Evolutionary conservation across 495 filamentous ascomycete species (phyloP), one percentile per base, ranked within the genome.

Genomic region (Echria macrotheca): DNA sequence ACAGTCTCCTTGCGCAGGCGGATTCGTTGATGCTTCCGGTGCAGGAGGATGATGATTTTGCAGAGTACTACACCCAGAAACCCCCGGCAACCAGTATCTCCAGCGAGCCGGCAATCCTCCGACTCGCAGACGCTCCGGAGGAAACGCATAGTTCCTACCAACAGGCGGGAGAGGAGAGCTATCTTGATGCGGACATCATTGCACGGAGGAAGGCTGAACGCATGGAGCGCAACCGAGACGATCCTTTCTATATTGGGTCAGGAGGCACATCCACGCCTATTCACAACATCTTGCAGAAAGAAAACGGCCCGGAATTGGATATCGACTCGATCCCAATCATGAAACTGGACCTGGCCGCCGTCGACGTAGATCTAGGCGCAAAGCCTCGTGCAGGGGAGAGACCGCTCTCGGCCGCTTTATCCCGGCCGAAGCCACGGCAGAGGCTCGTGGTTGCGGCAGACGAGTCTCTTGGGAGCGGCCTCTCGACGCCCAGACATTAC

Each of bases 301-400:
- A 79, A 24, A 85, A 88, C 55, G 83, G 82, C 2, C 81, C 83
- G 6, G 84, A 81, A 23, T 67, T 96, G 12, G 93, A 98, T 61
- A 77, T 98, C 41, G 93, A 98, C 62, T 78, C 86, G 11, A 98
- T 98, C 51, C 93, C 93, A 1, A 91, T 97, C 52, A 89, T 98
- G 77, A 82, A 94, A 55, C 78, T 98, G 19, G 81, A 91, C 57
- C 71, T 95, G 19, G 80, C 79, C 2, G 77, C 75, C 42, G 37
- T 68, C 12, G 54, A 60, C 41, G 36, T 61, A 17, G 61, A 56
- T 25, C 45, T 59, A 50, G 47, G 25, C 17, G 48, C 36, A 44
- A 47, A 48, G 7, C 22, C 8, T 24, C 41, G 15, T 7, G n/a
- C 14, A 10, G 10, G 10, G n/a, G 21, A 36, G n/a, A 37, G 31